phyloP scores from a whole-genome alignment of 805 yeast species.

The Komagataella phaffii region DNA sequence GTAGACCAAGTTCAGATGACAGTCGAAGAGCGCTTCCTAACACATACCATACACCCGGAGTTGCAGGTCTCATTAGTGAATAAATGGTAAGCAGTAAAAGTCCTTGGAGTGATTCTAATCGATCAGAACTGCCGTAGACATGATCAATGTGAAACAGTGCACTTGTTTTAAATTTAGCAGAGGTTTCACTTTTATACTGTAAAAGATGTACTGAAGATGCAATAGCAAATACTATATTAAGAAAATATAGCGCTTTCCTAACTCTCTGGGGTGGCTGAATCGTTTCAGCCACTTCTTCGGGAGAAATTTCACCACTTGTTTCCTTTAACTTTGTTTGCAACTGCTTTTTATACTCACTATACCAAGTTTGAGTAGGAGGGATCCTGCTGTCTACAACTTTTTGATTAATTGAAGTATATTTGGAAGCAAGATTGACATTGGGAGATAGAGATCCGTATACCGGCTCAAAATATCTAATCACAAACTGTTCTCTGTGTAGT shows the following conservation, averaged over 20 bases:
- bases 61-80: constrained; percentile 78
- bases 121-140: constrained; percentile 42
- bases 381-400: constrained; percentile 12
- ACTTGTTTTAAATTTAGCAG: constrained; percentile 58
- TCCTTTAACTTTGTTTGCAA: constrained; percentile 14
- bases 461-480: constrained; percentile 57
- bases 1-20: constrained; percentile 77
- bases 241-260: constrained; percentile 49
- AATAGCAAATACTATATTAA: constrained; percentile 69
- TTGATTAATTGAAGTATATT: constrained; percentile 32
- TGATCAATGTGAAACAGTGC: constrained; percentile 48
- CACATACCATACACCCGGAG: constrained; percentile 89
- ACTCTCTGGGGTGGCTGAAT: constrained; percentile 32
- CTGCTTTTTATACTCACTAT: constrained; percentile 22
- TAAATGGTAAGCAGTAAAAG: constrained; percentile 54
- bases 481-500: constrained; percentile 67
- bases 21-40: constrained; percentile 69
- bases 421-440: constrained; percentile 43
- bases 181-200: constrained; percentile 48
- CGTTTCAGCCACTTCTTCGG: constrained; percentile 19
- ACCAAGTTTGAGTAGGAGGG: constrained; percentile 30
- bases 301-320: constrained; percentile 12
- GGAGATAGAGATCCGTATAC: constrained; percentile 59
- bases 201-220: constrained; percentile 65
- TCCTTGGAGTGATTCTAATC: constrained; percentile 64